Percentiles rank a stretch among this genome's conserved stretches.
Conservation (phyloP, 108 stramenopile genomes). For the Nitzschia sp. region DNA sequence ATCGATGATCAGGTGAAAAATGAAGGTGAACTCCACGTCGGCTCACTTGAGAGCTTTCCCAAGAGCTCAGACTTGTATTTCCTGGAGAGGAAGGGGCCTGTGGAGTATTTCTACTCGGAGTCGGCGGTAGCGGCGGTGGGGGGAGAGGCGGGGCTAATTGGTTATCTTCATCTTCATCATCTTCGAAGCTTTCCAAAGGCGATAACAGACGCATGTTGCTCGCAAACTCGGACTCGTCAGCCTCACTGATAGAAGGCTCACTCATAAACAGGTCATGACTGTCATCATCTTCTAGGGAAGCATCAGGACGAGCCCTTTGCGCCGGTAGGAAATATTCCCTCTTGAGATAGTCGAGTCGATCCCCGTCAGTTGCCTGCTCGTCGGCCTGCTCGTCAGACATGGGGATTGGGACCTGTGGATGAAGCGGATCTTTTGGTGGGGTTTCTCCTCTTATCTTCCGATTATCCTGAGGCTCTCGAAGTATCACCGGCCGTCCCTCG, state of each 20-base stretch:
- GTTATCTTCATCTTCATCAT: conserved; percentile 9
- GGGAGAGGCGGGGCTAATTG: neutral
- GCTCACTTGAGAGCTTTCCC: conserved; percentile 37
- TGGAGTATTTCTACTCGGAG: neutral
- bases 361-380: neutral
- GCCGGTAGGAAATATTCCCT: neutral
- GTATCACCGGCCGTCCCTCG: too few relatives aligned
- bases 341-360: neutral
- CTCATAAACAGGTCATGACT: conserved; percentile 42
- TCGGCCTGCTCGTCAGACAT: too few relatives aligned
- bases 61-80: conserved; percentile 48
- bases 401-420: too few relatives aligned
- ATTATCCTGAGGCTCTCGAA: too few relatives aligned
- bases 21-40: conserved; percentile 24
- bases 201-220: conserved; percentile 18
- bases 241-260: conserved; percentile 45
- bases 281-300: conserved; percentile 24
- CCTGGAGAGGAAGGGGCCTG: conserved; percentile 38
- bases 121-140: neutral
- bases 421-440: too few relatives aligned
- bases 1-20: conserved; percentile 13
- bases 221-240: conserved; percentile 24
- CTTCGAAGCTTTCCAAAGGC: conserved; percentile 10
- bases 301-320: neutral
- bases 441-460: too few relatives aligned